Conservation (phyloP, 176 grass and related monocot species). For the Carex littledalei region DNA sequence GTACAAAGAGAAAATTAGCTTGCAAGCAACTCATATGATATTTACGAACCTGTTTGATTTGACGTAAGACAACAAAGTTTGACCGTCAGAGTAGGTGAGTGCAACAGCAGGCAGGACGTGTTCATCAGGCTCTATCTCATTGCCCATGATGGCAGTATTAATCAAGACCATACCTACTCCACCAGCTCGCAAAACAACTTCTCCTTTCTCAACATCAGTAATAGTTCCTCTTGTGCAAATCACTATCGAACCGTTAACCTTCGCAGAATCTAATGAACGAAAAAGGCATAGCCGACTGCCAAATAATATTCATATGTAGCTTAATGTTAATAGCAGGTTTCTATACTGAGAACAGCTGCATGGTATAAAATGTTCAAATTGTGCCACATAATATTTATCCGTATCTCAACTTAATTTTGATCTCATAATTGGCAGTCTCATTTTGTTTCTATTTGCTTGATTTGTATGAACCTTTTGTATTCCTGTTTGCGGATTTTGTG, state of each 20-base stretch:
- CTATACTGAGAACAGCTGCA: neutral
- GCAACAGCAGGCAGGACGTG: constrained; percentile 58
- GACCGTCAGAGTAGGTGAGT: constrained; percentile 39
- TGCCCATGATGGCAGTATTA: neutral
- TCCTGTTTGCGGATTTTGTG: too few species aligned
- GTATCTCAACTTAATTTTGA: too few species aligned
- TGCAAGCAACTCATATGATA: too few species aligned
- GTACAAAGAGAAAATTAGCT: too few species aligned
- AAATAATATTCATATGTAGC: too few species aligned
- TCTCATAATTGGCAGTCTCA: too few species aligned
- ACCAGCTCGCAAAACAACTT: constrained; percentile 32
- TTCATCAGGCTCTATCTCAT: constrained; percentile 35
- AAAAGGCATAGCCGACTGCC: constrained; percentile 36
- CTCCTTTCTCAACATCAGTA: constrained; percentile 40
- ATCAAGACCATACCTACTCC: constrained; percentile 50
- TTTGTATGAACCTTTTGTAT: too few species aligned
- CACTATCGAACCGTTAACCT: constrained; percentile 54
- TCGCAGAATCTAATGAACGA: constrained; percentile 37
- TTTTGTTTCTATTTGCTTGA: too few species aligned
- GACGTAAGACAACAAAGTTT: constrained; percentile 39
- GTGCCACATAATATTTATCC: too few species aligned
- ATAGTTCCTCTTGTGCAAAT: constrained; percentile 39
- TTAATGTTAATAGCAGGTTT: neutral
- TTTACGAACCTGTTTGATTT: neutral
- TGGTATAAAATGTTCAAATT: neutral